These are phyloP conservation scores for Trypanosoma congolense DNA, from an alignment of 208 protist species.

Conservation along the genomic window DNA sequence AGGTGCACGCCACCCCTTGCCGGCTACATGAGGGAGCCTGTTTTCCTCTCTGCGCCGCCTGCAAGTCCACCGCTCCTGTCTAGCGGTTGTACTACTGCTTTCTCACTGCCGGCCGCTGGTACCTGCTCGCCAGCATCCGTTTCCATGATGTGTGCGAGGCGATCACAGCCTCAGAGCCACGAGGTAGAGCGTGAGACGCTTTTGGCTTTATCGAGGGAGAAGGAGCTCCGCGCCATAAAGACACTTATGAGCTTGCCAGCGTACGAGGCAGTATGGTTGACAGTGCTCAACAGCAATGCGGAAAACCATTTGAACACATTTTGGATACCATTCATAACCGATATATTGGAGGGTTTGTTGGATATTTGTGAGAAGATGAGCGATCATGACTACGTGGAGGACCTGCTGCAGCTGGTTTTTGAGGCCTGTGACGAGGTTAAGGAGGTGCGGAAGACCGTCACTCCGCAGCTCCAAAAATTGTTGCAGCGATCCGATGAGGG, in stretches of 20 bases:
- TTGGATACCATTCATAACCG: conserved; percentile 47
- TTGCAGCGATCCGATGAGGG: conserved; percentile 10
- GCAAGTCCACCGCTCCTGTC: background rate
- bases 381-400: conserved; percentile 18
- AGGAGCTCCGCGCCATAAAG: conserved; percentile 44
- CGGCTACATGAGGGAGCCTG: conserved; percentile 14
- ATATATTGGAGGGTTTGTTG: conserved; percentile 30
- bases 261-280: conserved; percentile 39
- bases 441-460: conserved; percentile 24
- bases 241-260: conserved; percentile 43
- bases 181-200: conserved; percentile 46
- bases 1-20: conserved; percentile 28
- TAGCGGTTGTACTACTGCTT: background rate
- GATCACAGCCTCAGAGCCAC: conserved; percentile 6
- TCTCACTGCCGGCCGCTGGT: background rate
- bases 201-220: conserved; percentile 38
- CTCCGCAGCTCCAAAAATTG: conserved; percentile 33
- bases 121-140: background rate
- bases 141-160: background rate
- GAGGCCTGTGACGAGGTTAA: conserved; percentile 59
- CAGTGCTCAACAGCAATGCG: conserved; percentile 24
- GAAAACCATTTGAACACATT: conserved; percentile 37
- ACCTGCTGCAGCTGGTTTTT: conserved; percentile 36
- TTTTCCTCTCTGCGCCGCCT: conserved; percentile 36
- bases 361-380: background rate